Conservation (phyloP, 768 basidiomycete species). For the Trametes cingulata region DNA sequence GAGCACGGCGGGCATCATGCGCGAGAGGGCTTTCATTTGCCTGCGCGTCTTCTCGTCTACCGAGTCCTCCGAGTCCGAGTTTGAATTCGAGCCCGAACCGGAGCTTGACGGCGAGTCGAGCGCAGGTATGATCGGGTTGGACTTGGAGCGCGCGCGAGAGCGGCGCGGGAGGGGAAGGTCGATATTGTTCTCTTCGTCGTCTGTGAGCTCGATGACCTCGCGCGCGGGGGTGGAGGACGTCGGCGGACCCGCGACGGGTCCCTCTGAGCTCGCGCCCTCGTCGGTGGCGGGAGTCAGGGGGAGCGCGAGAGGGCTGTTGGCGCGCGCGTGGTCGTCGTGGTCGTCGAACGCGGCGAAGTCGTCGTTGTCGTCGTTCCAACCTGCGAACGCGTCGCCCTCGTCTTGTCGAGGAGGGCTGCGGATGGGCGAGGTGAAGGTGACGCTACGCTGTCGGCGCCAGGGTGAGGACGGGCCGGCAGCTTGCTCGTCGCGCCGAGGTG, state of each 20-base stretch:
- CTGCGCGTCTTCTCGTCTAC: constrained; percentile 34
- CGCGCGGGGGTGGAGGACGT: neutral
- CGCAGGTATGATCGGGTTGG: neutral
- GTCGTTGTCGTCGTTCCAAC: constrained; percentile 6
- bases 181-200: neutral
- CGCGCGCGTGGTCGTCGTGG: neutral
- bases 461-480: neutral
- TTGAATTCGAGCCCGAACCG: neutral
- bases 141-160: neutral
- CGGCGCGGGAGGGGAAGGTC: neutral
- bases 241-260: neutral
- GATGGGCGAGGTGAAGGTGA: constrained; percentile 1
- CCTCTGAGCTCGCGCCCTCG: constrained; percentile 4
- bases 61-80: neutral
- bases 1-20: constrained; percentile 60
- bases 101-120: neutral
- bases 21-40: constrained; percentile 40
- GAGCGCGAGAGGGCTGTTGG: constrained; percentile 20
- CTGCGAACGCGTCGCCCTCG: neutral
- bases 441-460: constrained; percentile 2
- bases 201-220: constrained; percentile 3
- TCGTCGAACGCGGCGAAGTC: neutral
- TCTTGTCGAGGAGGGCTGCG: neutral
- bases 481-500: neutral
- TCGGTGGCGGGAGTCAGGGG: constrained; percentile 4